Evolutionary conservation across 495 filamentous ascomycete genomes (phyloP), one percentile per base, ranked within the genome.

Genomic region (Neurospora cerealis): DNA sequence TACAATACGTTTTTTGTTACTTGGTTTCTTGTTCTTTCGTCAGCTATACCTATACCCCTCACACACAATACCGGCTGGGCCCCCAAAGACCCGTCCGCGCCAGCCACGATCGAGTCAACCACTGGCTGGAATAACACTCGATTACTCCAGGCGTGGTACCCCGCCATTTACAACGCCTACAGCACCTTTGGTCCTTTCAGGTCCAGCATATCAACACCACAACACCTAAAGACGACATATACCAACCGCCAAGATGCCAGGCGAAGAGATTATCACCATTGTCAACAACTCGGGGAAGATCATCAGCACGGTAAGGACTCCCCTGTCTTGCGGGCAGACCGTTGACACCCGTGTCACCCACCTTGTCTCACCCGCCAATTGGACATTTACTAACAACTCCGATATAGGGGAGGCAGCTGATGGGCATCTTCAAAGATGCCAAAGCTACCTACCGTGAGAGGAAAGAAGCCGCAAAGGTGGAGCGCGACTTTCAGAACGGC

Each of bases 271-370:
- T 48, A 91, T 97, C 78, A 93, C 93, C 72, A 92, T 97, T 72
- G 89, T 97, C 82, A 95, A 97, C 84, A 93, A 92, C 78, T 96
- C 94, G 73, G 93, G 93, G 73, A 95, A 97, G 86, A 90, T 96
- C 10, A 92, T 97, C 70, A 95, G 91, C 86, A 96, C 92, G 73
- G 93, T 96, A 88, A 82, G 92, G 83, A 54, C 13, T 41, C 21
- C 15, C 28, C 42, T 21, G 42, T 41, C 46, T 54, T 54, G 10
- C 28, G 24, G n/a, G 19, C 48, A 42, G 28, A 42, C 42, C n/a
- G 48, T 72, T 34, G 38, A 70, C 32, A 54, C 19, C 21, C 8
- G 38, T 34, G 19, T 54, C 48, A 72, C 46, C 60, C 48, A 70
- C 44, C 44, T 66, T 40, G 70, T 70, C 48, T 74, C 69, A 36